A percentile compares a stretch with the other conserved stretches of the same genome.
Evolutionary conservation across 1,139 yeast genomes (phyloP).

Genomic region (Scheffersomyces parashehatae): DNA sequence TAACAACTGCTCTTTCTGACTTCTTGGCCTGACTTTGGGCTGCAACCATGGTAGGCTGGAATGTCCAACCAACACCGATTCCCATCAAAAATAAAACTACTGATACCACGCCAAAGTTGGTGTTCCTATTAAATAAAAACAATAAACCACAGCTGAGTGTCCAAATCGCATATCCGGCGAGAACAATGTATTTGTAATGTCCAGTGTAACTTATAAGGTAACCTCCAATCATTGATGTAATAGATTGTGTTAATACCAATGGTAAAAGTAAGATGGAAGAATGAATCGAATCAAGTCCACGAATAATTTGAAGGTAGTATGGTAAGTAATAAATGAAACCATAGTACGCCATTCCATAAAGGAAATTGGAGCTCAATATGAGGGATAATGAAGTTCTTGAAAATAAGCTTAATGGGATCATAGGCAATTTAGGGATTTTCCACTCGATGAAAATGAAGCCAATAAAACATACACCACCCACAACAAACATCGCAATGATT

Average conservation of each 20-base stretch:
- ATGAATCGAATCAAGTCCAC: constrained; percentile 14
- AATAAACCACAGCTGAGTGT: constrained; percentile 15
- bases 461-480: constrained; percentile 18
- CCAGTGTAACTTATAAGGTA: constrained; percentile 16
- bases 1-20: constrained; percentile 22
- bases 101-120: constrained; percentile 13
- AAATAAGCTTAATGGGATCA: constrained; percentile 20
- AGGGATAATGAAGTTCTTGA: constrained; percentile 12
- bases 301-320: constrained; percentile 20
- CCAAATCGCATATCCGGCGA: constrained; percentile 17
- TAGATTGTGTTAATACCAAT: constrained; percentile 17
- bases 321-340: constrained; percentile 18
- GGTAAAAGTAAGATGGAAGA: constrained; percentile 17
- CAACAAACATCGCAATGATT: constrained; percentile 19
- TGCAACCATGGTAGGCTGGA: constrained; percentile 26
- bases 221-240: constrained; percentile 18
- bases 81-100: constrained; percentile 18
- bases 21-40: constrained; percentile 22
- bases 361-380: constrained; percentile 15
- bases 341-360: constrained; percentile 20
- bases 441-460: constrained; percentile 19
- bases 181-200: constrained; percentile 15
- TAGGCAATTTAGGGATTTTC: constrained; percentile 20
- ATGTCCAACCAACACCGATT: constrained; percentile 20
- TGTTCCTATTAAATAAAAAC: constrained; percentile 11